phyloP scores from a whole-genome alignment of 1,284 basidiomycete species.

The Cryptococcus sp. region DNA sequence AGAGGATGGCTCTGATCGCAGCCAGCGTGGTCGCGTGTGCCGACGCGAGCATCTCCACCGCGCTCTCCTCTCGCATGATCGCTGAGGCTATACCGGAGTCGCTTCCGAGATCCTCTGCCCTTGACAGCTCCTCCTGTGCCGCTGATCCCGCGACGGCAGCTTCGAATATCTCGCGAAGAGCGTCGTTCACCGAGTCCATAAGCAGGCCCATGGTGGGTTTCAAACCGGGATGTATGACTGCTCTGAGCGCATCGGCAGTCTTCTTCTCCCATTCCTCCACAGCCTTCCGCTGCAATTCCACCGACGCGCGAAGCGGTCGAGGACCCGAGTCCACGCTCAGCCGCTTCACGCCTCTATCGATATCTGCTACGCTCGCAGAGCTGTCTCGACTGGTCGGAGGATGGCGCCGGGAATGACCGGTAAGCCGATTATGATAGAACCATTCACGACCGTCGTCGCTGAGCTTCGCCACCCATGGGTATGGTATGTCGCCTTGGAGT shows the following conservation, averaged over 20 bases:
- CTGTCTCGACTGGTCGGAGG: slow-evolving; percentile 19
- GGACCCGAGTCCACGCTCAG: slow-evolving; percentile 13
- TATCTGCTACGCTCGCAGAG: slow-evolving; percentile 11
- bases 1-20: slow-evolving; percentile 38
- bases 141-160: slow-evolving; percentile 43
- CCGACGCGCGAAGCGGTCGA: slow-evolving; percentile 21
- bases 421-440: slow-evolving; percentile 74
- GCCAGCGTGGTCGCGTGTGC: slow-evolving; percentile 28
- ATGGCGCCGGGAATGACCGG: slow-evolving; percentile 64
- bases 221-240: slow-evolving; percentile 11
- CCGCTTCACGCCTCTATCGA: slow-evolving; percentile 11
- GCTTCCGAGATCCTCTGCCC: slow-evolving; percentile 31
- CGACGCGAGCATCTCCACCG: slow-evolving; percentile 24
- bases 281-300: slow-evolving; percentile 24
- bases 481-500: slow-evolving; percentile 63
- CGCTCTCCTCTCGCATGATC: slow-evolving; percentile 34
- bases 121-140: slow-evolving; percentile 44
- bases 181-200: slow-evolving; percentile 37
- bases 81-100: slow-evolving; percentile 30
- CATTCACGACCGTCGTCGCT: slow-evolving; percentile 82
- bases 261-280: slow-evolving; percentile 30
- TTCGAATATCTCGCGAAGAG: slow-evolving; percentile 43
- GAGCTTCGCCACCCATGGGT: slow-evolving; percentile 75
- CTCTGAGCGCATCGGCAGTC: slow-evolving; percentile 24
- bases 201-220: slow-evolving; percentile 29